Conservation (phyloP, 169 alveolate species). For the Plasmodium berghei region DNA sequence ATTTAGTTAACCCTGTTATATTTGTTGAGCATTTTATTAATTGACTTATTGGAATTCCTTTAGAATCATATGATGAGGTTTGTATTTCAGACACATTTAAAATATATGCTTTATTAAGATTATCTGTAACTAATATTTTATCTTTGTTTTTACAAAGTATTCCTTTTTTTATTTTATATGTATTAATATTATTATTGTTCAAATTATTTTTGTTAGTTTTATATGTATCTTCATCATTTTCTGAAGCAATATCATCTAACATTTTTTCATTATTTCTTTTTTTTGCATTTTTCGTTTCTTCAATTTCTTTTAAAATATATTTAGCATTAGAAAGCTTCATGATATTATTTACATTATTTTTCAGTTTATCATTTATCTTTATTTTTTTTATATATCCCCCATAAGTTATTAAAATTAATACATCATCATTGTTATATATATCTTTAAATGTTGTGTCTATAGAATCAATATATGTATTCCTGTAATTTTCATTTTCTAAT, state of each 20-base stretch:
- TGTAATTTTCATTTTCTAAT: not conserved
- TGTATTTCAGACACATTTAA: constrained; percentile 44
- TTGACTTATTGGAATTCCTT: constrained; percentile 67
- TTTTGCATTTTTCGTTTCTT: constrained; percentile 16
- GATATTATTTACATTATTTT: constrained; percentile 55
- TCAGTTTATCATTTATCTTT: constrained; percentile 48
- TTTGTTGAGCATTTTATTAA: constrained; percentile 32
- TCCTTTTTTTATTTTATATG: constrained; percentile 63
- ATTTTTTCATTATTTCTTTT: not conserved
- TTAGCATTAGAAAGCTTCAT: constrained; percentile 59
- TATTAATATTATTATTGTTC: not conserved
- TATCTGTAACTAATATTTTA: constrained; percentile 55
- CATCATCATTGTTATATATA: constrained; percentile 57
- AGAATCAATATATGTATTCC: constrained; percentile 66
- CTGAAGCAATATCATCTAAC: not conserved
- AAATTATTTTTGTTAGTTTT: not conserved
- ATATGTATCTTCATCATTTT: not conserved
- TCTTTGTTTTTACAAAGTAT: constrained; percentile 44
- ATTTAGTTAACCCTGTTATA: constrained; percentile 59
- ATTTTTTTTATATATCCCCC: constrained; percentile 73
- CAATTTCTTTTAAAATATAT: constrained; percentile 72
- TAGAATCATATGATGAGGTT: constrained; percentile 63
- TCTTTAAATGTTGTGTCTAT: constrained; percentile 20
- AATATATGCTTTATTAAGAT: constrained; percentile 42
- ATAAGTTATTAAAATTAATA: constrained; percentile 51